phyloP scores from a whole-genome alignment of 164 flowering plant genomes.

The Magnolia officinalis region DNA sequence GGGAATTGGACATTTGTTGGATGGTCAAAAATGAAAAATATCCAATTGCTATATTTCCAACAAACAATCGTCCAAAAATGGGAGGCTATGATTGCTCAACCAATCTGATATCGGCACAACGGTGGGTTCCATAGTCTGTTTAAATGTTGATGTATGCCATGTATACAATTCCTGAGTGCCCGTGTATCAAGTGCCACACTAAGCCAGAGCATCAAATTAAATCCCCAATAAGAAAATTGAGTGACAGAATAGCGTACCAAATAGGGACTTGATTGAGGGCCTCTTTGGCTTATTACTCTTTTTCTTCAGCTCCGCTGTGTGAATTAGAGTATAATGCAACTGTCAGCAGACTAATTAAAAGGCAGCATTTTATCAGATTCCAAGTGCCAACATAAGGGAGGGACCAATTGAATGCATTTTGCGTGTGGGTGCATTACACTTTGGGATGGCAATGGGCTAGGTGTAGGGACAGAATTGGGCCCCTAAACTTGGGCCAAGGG shows the following conservation, averaged over 20 bases:
- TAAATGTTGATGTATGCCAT: too few species aligned
- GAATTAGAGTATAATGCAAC: not conserved
- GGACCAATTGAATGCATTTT: not conserved
- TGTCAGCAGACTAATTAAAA: not conserved
- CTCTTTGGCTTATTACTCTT: conserved; percentile 38
- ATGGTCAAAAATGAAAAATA: too few species aligned
- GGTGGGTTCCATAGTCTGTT: too few species aligned
- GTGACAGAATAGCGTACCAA: conserved; percentile 29
- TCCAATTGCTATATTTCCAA: too few species aligned
- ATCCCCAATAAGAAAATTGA: conserved; percentile 1
- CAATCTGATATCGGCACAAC: too few species aligned
- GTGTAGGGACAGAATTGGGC: too few species aligned
- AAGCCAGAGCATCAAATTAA: conserved; percentile 14
- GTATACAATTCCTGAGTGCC: not conserved
- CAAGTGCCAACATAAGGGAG: not conserved
- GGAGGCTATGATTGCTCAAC: too few species aligned
- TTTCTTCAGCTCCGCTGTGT: conserved; percentile 46
- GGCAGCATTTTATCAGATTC: not conserved
- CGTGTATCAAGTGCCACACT: conserved; percentile 20
- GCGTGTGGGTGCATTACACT: not conserved
- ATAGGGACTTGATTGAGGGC: conserved; percentile 44
- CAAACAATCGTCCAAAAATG: too few species aligned
- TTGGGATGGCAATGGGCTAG: too few species aligned
- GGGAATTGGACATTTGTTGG: too few species aligned
- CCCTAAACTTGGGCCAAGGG: too few species aligned